phyloP scores from a whole-genome alignment of 2,329 filamentous ascomycete genomes.

The Cadophora luteo-olivacea region DNA sequence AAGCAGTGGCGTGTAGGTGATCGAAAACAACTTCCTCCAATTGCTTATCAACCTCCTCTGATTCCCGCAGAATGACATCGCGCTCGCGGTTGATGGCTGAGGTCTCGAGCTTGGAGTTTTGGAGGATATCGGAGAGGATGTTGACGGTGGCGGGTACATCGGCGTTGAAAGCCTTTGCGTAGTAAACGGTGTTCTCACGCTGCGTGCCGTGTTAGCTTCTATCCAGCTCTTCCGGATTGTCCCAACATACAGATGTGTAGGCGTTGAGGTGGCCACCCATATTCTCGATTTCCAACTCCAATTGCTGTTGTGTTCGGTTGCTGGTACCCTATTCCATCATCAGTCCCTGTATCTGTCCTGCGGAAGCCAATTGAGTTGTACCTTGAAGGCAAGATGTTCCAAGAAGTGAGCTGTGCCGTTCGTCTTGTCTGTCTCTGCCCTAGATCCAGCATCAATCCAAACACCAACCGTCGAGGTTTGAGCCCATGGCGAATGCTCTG shows the following conservation, averaged over 20 bases:
- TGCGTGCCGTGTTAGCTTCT: constrained; percentile 47
- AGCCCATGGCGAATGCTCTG: constrained; percentile 96
- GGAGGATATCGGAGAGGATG: constrained; percentile 98
- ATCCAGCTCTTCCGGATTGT: constrained; percentile 23
- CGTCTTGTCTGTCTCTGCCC: constrained; percentile 97
- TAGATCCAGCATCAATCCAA: constrained; percentile 98
- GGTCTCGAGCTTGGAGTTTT: constrained; percentile 97
- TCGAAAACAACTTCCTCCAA: constrained; percentile 99
- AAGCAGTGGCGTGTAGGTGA: constrained; percentile 97
- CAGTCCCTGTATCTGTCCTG: constrained; percentile 30
- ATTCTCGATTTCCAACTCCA: constrained; percentile 99
- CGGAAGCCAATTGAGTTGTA: constrained; percentile 50
- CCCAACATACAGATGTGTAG: constrained; percentile 89
- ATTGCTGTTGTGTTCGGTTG: constrained; percentile 93
- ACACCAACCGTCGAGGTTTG: constrained; percentile 98
- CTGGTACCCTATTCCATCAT: constrained; percentile 74
- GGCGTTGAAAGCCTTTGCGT: constrained; percentile 98
- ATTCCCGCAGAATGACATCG: constrained; percentile 97
- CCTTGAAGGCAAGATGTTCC: constrained; percentile 99
- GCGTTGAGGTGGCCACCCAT: constrained; percentile 99
- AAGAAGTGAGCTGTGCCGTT: constrained; percentile 99
- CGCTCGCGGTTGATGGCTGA: constrained; percentile 95
- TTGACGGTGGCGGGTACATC: constrained; percentile 96
- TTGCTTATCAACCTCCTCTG: constrained; percentile 99
- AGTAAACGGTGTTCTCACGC: constrained; percentile 99